These are phyloP conservation scores for Aspergillus sclerotiicarbonarius DNA, from an alignment of 495 filamentous ascomycete genomes.

Conservation along the genomic window DNA sequence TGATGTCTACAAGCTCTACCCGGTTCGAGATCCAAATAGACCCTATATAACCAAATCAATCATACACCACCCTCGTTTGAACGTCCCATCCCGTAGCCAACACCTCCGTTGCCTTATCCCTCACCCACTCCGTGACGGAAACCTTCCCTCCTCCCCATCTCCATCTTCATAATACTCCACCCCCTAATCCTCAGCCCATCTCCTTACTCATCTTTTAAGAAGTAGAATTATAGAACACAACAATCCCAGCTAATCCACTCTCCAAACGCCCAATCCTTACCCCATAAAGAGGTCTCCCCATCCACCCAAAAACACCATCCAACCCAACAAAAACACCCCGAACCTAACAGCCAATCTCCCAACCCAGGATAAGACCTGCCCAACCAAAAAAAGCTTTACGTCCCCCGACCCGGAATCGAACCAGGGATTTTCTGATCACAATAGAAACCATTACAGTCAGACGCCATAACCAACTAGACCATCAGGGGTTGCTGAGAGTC, in stretches of 20 bases:
- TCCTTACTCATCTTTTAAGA: constrained; percentile 36
- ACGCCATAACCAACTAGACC: too few species aligned
- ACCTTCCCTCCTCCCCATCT: constrained; percentile 12
- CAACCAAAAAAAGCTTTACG: too few species aligned
- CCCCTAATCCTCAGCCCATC: constrained; percentile 13
- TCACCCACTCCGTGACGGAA: constrained; percentile 35
- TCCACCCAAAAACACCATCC: too few species aligned
- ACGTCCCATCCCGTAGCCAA: neutral
- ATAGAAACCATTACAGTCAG: too few species aligned
- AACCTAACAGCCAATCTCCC: too few species aligned
- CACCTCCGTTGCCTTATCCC: constrained; percentile 1
- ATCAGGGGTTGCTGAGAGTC: too few species aligned
- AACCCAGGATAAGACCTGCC: too few species aligned
- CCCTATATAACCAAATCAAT: neutral
- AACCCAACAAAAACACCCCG: constrained; percentile 29
- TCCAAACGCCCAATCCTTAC: constrained; percentile 49
- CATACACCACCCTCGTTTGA: neutral
- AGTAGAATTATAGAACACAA: constrained; percentile 50
- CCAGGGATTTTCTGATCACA: too few species aligned
- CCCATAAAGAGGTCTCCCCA: constrained; percentile 47
- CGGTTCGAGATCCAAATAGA: too few species aligned
- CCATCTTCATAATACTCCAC: constrained; percentile 15
- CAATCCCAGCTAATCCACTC: constrained; percentile 41
- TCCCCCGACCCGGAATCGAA: too few species aligned
- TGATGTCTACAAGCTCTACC: too few species aligned